Base-by-base conservation (phyloP, 306 rosid species). In the Cicer judaicum region DNA sequence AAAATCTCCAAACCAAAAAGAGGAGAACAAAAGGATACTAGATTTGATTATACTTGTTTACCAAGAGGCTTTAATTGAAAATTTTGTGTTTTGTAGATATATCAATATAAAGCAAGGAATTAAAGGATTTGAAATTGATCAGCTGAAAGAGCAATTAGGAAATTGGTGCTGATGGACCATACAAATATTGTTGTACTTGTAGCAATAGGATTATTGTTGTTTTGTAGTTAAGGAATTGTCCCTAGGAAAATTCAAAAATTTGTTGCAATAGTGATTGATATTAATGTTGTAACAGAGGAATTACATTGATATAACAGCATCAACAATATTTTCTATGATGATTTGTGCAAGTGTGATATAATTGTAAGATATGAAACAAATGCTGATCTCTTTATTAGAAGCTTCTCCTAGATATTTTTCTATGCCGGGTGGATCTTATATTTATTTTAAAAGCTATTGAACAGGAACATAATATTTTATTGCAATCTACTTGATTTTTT, bases 1-100 rank as follows among this genome's bases (percentile, higher is more conserved):
- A 48, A 77, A 49, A 39, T 71, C 76, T 47, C 62, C 66, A 40
- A 41, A 54, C 68, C 56, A 89, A 85, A 78, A 75, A 50, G 63
- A 75, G 9, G 44, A 66, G 62, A 38, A 68, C 76, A 49, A 82
- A 63, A 82, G 88, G 78, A 83, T 81, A 77, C 78, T 71, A 76
- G 73, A 65, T 13, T 65, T 65, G 42, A 62, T 38, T 42, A 15
- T 34, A 1, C 64, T 64, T 9, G 42, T 3, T 66, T 66, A 82
- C 7, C 21, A 61, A 75, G 38, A 68, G 53, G 75, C 44, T 18
- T 65, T 82, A 39, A 62, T 64, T 72, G 53, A 53, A 57, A 72
- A 68, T 59, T 79, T 29, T 12, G 66, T 38, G 54, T 64, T 65
- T 44, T 70, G 72, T 70, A 62, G 79, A 66, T 53, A 65, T 29